Evolutionary conservation across 2,329 filamentous ascomycete genomes (phyloP).

Genomic region (Monosporascus sp.): DNA sequence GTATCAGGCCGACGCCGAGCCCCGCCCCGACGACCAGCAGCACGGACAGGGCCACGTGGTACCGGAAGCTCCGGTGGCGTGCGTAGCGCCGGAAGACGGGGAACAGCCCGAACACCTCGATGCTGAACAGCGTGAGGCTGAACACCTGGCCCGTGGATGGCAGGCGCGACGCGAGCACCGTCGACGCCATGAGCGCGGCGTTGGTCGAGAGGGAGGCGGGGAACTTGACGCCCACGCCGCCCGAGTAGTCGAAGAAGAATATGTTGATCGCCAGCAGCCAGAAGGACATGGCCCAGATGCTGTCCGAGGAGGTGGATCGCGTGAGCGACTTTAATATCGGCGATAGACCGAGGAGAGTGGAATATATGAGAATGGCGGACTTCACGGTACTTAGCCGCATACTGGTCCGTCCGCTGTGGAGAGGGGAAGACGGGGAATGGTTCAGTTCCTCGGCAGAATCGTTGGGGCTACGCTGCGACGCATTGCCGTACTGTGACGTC

Average conservation of each 20-base stretch:
- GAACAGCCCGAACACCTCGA: conserved; percentile 94
- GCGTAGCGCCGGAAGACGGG: conserved; percentile 94
- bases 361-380: conserved; percentile 89
- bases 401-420: conserved; percentile 37
- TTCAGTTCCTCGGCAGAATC: conserved; percentile 27
- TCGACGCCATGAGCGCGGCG: conserved; percentile 92
- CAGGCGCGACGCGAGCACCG: conserved; percentile 84
- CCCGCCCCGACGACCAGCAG: conserved; percentile 74
- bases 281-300: conserved; percentile 94
- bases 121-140: conserved; percentile 88
- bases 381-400: conserved; percentile 74
- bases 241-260: conserved; percentile 95
- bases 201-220: conserved; percentile 82
- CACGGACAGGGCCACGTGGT: conserved; percentile 72
- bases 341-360: conserved; percentile 81
- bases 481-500: conserved; percentile 21
- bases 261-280: conserved; percentile 94
- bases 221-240: conserved; percentile 58
- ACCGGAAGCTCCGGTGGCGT: conserved; percentile 72
- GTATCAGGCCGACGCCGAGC: conserved; percentile 64
- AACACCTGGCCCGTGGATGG: conserved; percentile 92
- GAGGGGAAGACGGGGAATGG: conserved; percentile 26
- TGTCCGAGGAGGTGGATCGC: conserved; percentile 83
- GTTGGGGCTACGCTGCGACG: conserved; percentile 20
- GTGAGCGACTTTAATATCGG: conserved; percentile 98